phyloP scores from a whole-genome alignment of 1,284 basidiomycete species.

The Exobasidium cylindrosporum region DNA sequence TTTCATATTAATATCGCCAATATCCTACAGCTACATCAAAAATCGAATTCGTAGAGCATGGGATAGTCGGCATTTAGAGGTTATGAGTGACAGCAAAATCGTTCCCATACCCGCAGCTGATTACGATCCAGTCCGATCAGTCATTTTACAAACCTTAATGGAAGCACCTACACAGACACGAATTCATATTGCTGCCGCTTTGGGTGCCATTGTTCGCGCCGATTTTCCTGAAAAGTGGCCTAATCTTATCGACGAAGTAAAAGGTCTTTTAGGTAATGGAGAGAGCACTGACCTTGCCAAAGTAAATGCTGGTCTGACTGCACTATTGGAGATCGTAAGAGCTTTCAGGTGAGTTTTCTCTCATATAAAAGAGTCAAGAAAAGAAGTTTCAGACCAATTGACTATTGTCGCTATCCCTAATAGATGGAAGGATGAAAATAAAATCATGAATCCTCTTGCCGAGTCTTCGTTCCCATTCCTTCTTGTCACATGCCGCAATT shows the following conservation, averaged over 20 bases:
- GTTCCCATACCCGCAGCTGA: constrained; percentile 32
- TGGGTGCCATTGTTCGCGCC: constrained; percentile 38
- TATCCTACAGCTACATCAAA: constrained; percentile 41
- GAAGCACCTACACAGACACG: constrained; percentile 28
- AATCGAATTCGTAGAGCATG: constrained; percentile 48
- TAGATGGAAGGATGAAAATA: constrained; percentile 39
- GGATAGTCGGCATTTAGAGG: constrained; percentile 24
- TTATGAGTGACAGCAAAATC: neutral
- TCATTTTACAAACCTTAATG: constrained; percentile 41
- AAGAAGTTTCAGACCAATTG: no score
- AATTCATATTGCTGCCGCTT: constrained; percentile 40
- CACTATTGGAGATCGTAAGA: constrained; percentile 47
- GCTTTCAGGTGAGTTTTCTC: constrained; percentile 34
- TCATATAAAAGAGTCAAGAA: no score
- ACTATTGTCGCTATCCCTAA: no score
- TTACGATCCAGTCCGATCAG: constrained; percentile 31
- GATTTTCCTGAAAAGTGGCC: constrained; percentile 51
- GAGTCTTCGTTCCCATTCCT: constrained; percentile 44
- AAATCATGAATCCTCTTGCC: constrained; percentile 44
- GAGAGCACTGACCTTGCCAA: constrained; percentile 28
- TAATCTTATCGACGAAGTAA: constrained; percentile 44
- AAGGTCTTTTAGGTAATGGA: constrained; percentile 28
- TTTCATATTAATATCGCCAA: constrained; percentile 37
- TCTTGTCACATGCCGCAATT: constrained; percentile 31
- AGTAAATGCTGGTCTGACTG: constrained; percentile 45